Evolutionary conservation across 2,329 filamentous ascomycete species (phyloP).

Genomic region (Berkeleyomyces basicola): DNA sequence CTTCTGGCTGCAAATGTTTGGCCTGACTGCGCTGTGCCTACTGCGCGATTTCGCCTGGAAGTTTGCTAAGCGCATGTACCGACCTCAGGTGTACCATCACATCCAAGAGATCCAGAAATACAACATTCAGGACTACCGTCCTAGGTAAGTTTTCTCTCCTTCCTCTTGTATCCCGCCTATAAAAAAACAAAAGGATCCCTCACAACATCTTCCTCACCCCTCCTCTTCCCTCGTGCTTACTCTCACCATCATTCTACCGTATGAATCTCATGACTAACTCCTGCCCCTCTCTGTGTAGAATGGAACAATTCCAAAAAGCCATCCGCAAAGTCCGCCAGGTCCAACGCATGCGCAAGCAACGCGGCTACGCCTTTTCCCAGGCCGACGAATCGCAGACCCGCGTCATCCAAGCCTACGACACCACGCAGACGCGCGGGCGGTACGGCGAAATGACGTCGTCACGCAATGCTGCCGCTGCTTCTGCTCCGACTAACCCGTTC

Average conservation of each 20-base stretch:
- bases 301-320: conserved; percentile 99
- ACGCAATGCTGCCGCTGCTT: conserved; percentile 15
- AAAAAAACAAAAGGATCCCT: too few species aligned
- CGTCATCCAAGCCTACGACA: conserved; percentile 94
- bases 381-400: conserved; percentile 92
- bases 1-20: conserved; percentile 83
- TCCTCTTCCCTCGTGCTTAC: background rate
- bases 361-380: conserved; percentile 94
- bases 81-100: conserved; percentile 88
- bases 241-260: background rate
- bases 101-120: conserved; percentile 99
- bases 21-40: conserved; percentile 66
- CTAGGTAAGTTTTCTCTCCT: conserved; percentile 44
- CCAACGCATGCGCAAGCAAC: conserved; percentile 97
- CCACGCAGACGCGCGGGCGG: conserved; percentile 73
- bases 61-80: conserved; percentile 94
- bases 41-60: conserved; percentile 90
- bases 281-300: conserved; percentile 33
- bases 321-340: conserved; percentile 97
- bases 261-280: conserved; percentile 12
- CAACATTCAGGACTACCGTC: conserved; percentile 97
- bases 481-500: background rate
- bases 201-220: background rate
- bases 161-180: background rate
- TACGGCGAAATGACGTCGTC: conserved; percentile 82